A percentile compares a stretch with the other conserved stretches of the same genome.
These are phyloP conservation scores for Cicer cuneatum DNA, from an alignment of 306 rosid species.

Conservation along the genomic window DNA sequence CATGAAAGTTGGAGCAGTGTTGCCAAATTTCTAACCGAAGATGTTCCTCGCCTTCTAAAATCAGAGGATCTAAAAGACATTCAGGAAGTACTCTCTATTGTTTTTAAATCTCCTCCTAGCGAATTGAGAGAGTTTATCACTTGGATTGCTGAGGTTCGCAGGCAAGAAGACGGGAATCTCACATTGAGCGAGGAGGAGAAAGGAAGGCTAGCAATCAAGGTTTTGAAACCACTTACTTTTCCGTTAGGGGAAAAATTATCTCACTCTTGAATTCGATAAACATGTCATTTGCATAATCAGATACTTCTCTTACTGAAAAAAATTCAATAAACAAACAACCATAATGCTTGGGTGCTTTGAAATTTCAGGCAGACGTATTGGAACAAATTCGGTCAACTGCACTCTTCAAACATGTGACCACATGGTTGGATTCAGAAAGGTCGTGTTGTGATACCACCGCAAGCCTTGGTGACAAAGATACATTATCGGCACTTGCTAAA, in stretches of 20 bases:
- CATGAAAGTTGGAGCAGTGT: constrained; percentile 79
- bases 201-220: constrained; percentile 86
- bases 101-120: constrained; percentile 72
- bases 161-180: constrained; percentile 81
- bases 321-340: constrained; percentile 29
- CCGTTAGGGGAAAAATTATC: constrained; percentile 1
- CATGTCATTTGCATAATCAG: constrained; percentile 4
- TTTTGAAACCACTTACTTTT: constrained; percentile 37
- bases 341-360: constrained; percentile 43
- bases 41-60: constrained; percentile 68
- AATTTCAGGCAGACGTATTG: constrained; percentile 80
- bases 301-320: constrained; percentile 35
- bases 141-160: constrained; percentile 96
- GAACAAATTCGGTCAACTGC: constrained; percentile 67
- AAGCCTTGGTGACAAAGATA: constrained; percentile 46
- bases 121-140: constrained; percentile 72
- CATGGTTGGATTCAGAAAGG: constrained; percentile 63
- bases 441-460: constrained; percentile 44
- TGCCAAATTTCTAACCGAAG: constrained; percentile 70
- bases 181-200: constrained; percentile 79
- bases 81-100: constrained; percentile 60
- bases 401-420: constrained; percentile 63
- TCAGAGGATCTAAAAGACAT: constrained; percentile 66
- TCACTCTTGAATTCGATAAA: constrained; percentile 30
- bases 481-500: constrained; percentile 61